phyloP scores from a whole-genome alignment of 2,329 filamentous ascomycete species.

The Penicillium sp. region DNA sequence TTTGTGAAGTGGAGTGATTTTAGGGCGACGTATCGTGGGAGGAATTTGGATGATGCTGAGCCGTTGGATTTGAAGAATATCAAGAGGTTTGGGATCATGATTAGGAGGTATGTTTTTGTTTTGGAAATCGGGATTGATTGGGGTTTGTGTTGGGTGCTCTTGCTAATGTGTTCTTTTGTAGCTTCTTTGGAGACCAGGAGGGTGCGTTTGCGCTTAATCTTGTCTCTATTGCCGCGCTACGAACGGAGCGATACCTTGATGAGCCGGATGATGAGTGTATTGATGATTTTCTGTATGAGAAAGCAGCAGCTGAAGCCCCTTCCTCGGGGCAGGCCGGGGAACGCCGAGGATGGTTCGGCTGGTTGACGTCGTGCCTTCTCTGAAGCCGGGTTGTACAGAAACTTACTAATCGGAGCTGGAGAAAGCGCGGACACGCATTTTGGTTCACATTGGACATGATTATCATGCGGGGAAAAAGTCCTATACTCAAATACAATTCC shows the following conservation, averaged over 20 bases:
- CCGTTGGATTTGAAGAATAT: slow-evolving; percentile 62
- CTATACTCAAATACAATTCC: slow-evolving; percentile 1
- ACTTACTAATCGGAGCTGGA: not conserved
- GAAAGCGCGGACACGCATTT: not conserved
- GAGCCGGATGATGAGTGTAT: slow-evolving; percentile 7
- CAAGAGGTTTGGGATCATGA: slow-evolving; percentile 74
- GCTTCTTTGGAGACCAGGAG: slow-evolving; percentile 74
- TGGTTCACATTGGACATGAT: not conserved
- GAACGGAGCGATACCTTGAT: slow-evolving; percentile 18
- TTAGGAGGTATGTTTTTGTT: slow-evolving; percentile 64
- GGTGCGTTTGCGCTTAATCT: slow-evolving; percentile 66
- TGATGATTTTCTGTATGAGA: slow-evolving; percentile 15
- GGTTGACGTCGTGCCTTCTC: slow-evolving; percentile 15
- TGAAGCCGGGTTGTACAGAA: not conserved
- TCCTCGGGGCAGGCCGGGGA: not conserved
- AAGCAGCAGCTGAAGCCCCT: not conserved
- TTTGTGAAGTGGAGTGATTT: slow-evolving; percentile 66
- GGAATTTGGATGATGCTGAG: slow-evolving; percentile 58
- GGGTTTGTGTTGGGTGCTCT: not conserved
- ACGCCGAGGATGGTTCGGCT: slow-evolving; percentile 12
- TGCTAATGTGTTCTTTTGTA: slow-evolving; percentile 37
- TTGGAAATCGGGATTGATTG: slow-evolving; percentile 1
- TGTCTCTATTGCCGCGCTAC: slow-evolving; percentile 55
- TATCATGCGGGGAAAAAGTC: not conserved
- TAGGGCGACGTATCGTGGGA: slow-evolving; percentile 72